Evolutionary conservation across 768 basidiomycete species (phyloP).

Genomic region (Clitopilus passeckerianus): DNA sequence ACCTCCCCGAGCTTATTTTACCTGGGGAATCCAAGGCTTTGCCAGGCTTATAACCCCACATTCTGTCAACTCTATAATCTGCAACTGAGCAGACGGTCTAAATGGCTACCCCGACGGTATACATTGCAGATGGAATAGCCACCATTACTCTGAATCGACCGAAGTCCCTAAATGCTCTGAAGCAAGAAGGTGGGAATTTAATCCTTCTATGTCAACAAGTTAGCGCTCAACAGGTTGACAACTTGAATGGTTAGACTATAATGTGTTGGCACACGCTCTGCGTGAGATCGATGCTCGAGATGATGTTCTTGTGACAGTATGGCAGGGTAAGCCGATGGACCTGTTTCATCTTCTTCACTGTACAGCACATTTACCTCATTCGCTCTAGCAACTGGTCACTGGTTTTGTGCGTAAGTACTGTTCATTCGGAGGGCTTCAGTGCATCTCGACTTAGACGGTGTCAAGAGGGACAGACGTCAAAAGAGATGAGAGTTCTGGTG

Average conservation of each 20-base stretch:
- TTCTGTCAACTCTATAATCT: background rate
- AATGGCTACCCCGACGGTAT: slow-evolving; percentile 20
- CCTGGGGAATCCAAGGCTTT: background rate
- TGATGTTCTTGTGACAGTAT: slow-evolving; percentile 61
- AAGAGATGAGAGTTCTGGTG: slow-evolving; percentile 10
- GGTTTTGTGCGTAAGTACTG: slow-evolving; percentile 66
- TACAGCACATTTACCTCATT: background rate
- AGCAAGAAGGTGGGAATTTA: slow-evolving; percentile 33
- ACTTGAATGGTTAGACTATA: slow-evolving; percentile 43
- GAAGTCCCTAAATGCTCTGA: slow-evolving; percentile 54
- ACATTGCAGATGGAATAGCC: slow-evolving; percentile 54
- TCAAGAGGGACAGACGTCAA: slow-evolving; percentile 58
- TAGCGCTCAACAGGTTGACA: background rate
- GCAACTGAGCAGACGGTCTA: background rate
- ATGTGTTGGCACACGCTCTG: slow-evolving; percentile 51
- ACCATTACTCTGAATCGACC: slow-evolving; percentile 67
- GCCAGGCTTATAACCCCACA: background rate
- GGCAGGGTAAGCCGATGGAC: slow-evolving; percentile 46
- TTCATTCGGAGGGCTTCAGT: background rate
- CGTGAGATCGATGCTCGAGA: slow-evolving; percentile 53
- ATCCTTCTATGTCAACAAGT: background rate
- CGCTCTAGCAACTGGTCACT: slow-evolving; percentile 53
- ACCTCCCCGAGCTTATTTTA: background rate
- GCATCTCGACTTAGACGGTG: background rate
- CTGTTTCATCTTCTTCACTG: background rate